phyloP scores from a whole-genome alignment of 2,329 filamentous ascomycete species.

The Aureobasidium sp. region DNA sequence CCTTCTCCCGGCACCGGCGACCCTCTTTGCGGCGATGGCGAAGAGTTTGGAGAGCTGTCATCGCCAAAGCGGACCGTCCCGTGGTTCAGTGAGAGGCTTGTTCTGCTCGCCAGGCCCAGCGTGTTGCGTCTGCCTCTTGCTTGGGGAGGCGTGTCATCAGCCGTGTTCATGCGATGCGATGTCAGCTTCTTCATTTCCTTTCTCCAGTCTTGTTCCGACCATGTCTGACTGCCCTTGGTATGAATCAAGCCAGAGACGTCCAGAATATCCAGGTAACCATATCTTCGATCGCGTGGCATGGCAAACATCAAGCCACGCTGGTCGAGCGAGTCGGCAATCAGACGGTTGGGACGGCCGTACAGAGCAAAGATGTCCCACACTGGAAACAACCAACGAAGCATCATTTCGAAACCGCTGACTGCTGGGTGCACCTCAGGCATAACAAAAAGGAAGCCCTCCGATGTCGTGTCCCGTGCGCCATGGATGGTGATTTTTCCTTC shows the following conservation, averaged over 20 bases:
- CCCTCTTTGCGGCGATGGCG: slow-evolving; percentile 38
- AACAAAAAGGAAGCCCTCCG: slow-evolving; percentile 93
- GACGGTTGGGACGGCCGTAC: slow-evolving; percentile 79
- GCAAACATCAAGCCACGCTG: slow-evolving; percentile 93
- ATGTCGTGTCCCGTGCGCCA: slow-evolving; percentile 65
- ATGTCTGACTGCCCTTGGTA: slow-evolving; percentile 65
- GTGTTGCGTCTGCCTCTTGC: slow-evolving; percentile 19
- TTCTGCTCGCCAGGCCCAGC: slow-evolving; percentile 31
- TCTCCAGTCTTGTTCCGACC: slow-evolving; percentile 86
- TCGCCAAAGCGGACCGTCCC: slow-evolving; percentile 39
- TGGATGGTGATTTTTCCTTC: slow-evolving; percentile 89
- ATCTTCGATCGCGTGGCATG: slow-evolving; percentile 80
- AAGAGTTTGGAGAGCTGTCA: slow-evolving; percentile 34
- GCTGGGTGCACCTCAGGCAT: slow-evolving; percentile 95
- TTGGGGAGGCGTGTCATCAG: slow-evolving; percentile 18
- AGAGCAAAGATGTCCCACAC: slow-evolving; percentile 88
- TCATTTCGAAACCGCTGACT: slow-evolving; percentile 89
- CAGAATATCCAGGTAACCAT: slow-evolving; percentile 82
- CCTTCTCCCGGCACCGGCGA: slow-evolving; percentile 34
- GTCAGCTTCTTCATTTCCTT: slow-evolving; percentile 84
- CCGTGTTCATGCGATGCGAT: slow-evolving; percentile 61
- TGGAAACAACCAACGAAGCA: slow-evolving; percentile 86
- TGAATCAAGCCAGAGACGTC: slow-evolving; percentile 78
- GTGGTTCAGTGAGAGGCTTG: slow-evolving; percentile 30
- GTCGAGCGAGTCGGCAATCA: slow-evolving; percentile 83